phyloP scores from a whole-genome alignment of 1,284 basidiomycete species.

The Leccinum griseonigrum region DNA sequence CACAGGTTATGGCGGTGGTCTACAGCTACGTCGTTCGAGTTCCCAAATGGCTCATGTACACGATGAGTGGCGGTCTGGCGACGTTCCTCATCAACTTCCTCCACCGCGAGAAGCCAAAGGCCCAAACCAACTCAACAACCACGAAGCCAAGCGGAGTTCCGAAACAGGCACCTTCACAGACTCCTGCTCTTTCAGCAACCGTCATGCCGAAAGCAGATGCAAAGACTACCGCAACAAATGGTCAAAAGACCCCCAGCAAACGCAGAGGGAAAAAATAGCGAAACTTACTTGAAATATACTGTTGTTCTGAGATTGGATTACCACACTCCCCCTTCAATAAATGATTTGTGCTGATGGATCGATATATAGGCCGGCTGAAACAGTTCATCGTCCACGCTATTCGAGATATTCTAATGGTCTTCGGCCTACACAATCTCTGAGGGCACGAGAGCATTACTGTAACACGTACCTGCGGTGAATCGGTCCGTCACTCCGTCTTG shows the following conservation, averaged over 20 bases:
- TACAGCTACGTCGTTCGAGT: constrained; percentile 49
- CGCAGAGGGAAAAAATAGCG: constrained; percentile 27
- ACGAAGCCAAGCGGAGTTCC: constrained; percentile 2
- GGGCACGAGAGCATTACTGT: not conserved
- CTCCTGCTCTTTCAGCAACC: not conserved
- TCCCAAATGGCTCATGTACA: constrained; percentile 51
- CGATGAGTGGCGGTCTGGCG: constrained; percentile 46
- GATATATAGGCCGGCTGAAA: not conserved
- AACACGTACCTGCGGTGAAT: not conserved
- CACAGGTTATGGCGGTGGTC: constrained; percentile 43
- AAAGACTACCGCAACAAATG: constrained; percentile 15
- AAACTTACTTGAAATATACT: not conserved
- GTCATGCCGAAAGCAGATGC: constrained; percentile 15
- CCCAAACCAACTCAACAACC: constrained; percentile 3
- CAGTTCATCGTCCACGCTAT: not conserved
- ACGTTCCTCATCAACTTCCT: constrained; percentile 46
- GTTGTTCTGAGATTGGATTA: not conserved
- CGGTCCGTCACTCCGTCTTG: not conserved
- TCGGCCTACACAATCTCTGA: not conserved
- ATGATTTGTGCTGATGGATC: not conserved
- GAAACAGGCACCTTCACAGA: constrained; percentile 5
- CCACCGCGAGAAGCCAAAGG: constrained; percentile 32
- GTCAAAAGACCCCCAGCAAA: constrained; percentile 25
- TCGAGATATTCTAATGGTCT: not conserved
- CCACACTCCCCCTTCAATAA: not conserved